Percentiles rank a stretch among this genome's conserved stretches.
These are phyloP conservation scores for Fraxinus anomala DNA, from an alignment of 257 asterid species.

Conservation along the genomic window DNA sequence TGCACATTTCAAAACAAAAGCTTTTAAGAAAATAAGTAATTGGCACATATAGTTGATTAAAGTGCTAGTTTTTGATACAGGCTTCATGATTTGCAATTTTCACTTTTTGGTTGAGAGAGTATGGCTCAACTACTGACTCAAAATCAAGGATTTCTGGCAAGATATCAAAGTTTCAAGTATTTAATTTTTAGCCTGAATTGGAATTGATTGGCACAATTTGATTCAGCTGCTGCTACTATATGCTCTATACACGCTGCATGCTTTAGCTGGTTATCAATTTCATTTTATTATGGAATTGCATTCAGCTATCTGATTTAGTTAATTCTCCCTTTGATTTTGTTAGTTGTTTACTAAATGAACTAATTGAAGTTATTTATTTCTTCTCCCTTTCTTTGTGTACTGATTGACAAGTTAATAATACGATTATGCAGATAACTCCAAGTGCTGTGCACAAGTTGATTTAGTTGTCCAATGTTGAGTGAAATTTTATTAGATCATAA, in stretches of 20 bases:
- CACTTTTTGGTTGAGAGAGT: background rate
- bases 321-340: too few relatives aligned
- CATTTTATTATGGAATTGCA: background rate
- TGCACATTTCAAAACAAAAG: background rate
- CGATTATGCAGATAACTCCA: too few relatives aligned
- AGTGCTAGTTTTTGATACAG: background rate
- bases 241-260: background rate
- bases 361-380: too few relatives aligned
- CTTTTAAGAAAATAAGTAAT: background rate
- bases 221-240: background rate
- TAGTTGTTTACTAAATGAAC: too few relatives aligned
- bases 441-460: background rate
- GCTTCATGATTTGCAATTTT: conserved; percentile 1
- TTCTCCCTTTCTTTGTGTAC: too few relatives aligned
- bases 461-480: too few relatives aligned
- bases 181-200: background rate
- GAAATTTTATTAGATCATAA: too few relatives aligned
- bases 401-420: too few relatives aligned
- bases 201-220: background rate
- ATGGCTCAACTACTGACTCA: background rate
- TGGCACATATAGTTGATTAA: background rate
- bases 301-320: background rate
- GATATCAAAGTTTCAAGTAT: background rate
- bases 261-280: background rate
- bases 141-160: background rate